A percentile compares a stretch with the other conserved stretches of the same genome.
Evolutionary conservation across 495 filamentous ascomycete species (phyloP).

Genomic region (Annulohypoxylon maeteangense): DNA sequence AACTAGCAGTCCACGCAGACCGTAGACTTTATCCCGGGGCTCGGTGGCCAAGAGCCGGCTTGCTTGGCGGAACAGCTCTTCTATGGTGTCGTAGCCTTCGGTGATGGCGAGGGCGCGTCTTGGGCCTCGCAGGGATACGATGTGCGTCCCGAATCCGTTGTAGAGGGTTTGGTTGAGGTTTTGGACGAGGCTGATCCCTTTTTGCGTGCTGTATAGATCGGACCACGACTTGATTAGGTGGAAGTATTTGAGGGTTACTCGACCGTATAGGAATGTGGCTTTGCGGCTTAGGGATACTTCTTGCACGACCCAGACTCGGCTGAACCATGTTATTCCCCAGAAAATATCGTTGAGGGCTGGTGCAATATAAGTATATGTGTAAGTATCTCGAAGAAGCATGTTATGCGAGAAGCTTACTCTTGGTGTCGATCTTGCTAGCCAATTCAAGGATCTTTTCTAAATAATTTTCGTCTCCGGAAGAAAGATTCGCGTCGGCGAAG

Average conservation of each 20-base stretch:
- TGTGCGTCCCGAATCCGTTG: background rate
- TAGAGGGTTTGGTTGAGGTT: constrained; percentile 4
- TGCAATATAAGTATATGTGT: background rate
- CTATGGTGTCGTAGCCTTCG: constrained; percentile 8
- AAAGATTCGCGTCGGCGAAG: background rate
- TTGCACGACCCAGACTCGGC: constrained; percentile 11
- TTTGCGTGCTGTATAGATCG: constrained; percentile 9
- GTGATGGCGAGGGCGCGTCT: constrained; percentile 11
- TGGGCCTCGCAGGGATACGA: background rate
- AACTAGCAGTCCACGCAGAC: background rate
- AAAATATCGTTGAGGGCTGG: background rate
- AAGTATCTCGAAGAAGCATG: too few relatives aligned
- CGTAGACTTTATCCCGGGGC: constrained; percentile 9
- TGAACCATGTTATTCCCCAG: background rate
- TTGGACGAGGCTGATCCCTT: background rate
- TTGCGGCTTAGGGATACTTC: constrained; percentile 1
- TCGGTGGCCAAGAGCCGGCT: background rate
- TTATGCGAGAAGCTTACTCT: background rate
- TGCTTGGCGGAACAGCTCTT: constrained; percentile 16
- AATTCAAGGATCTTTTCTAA: background rate
- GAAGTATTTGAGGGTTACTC: background rate
- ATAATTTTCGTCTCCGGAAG: background rate
- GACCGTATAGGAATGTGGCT: constrained; percentile 10
- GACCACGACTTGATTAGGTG: constrained; percentile 8
- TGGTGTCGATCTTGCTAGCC: background rate